These are phyloP conservation scores for Solanum sparsipilum DNA, from an alignment of 257 asterid genomes.

Conservation along the genomic window DNA sequence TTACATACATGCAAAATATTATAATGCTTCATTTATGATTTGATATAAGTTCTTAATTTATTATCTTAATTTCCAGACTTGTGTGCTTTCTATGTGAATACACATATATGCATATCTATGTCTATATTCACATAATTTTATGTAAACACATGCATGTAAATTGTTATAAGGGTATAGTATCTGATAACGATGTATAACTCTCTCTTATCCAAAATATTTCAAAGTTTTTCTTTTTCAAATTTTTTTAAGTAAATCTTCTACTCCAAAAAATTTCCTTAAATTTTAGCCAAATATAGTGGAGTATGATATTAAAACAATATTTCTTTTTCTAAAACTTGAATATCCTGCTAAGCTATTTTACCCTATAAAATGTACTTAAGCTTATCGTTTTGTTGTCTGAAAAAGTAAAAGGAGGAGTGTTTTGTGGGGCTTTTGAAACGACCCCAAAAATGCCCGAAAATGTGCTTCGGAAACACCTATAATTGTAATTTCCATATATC, in stretches of 20 bases:
- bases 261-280: not conserved
- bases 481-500: too few species aligned
- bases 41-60: not conserved
- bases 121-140: not conserved
- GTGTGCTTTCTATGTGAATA: not conserved
- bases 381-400: not conserved
- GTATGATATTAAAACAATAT: too few species aligned
- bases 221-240: not conserved
- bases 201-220: not conserved
- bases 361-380: not conserved
- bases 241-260: not conserved
- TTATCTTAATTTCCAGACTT: not conserved
- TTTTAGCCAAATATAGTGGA: not conserved
- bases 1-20: not conserved
- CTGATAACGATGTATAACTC: not conserved
- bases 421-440: too few species aligned
- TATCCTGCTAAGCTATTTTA: not conserved
- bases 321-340: not conserved
- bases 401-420: too few species aligned
- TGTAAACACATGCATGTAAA: not conserved
- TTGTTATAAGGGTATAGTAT: not conserved
- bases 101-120: not conserved
- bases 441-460: too few species aligned
- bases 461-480: too few species aligned
- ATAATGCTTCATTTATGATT: not conserved